A percentile compares a stretch with the other conserved stretches of the same genome.
phyloP scores from a whole-genome alignment of 768 basidiomycete species.

The Sporobolomyces phaffii region DNA sequence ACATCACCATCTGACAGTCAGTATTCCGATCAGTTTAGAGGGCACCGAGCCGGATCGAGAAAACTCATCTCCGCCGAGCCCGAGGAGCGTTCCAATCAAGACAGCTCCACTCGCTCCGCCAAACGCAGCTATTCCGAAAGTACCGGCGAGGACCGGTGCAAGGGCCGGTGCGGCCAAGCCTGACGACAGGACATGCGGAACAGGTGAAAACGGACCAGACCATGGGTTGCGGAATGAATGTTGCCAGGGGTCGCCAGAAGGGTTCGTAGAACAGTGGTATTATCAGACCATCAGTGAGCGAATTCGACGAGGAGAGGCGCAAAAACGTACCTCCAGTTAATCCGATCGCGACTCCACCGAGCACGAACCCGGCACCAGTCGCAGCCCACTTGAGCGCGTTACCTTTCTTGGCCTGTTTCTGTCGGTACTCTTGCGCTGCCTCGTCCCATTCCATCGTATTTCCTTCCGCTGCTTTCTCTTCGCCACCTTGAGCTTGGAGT shows the following conservation, averaged over 20 bases:
- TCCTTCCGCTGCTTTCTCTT: background rate
- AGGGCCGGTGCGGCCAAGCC: slow-evolving; percentile 42
- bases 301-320: background rate
- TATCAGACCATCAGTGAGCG: background rate
- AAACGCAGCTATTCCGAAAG: slow-evolving; percentile 33
- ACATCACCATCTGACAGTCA: too few relatives aligned
- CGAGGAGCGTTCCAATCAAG: slow-evolving; percentile 41
- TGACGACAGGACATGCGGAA: background rate
- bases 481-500: slow-evolving; percentile 3
- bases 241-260: too few relatives aligned
- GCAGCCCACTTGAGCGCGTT: slow-evolving; percentile 38
- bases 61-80: slow-evolving; percentile 36
- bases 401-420: slow-evolving; percentile 27
- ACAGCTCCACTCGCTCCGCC: slow-evolving; percentile 38
- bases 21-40: too few relatives aligned
- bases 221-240: too few relatives aligned
- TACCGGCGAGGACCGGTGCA: slow-evolving; percentile 34
- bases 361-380: slow-evolving; percentile 40
- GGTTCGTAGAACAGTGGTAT: too few relatives aligned
- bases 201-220: too few relatives aligned
- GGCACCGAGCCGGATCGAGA: too few relatives aligned
- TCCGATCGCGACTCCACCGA: slow-evolving; percentile 40
- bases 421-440: slow-evolving; percentile 22
- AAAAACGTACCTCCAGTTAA: slow-evolving; percentile 37
- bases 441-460: slow-evolving; percentile 25